Evolutionary conservation across 1,284 basidiomycete genomes (phyloP).

Genomic region (Pseudozyma flocculosa): DNA sequence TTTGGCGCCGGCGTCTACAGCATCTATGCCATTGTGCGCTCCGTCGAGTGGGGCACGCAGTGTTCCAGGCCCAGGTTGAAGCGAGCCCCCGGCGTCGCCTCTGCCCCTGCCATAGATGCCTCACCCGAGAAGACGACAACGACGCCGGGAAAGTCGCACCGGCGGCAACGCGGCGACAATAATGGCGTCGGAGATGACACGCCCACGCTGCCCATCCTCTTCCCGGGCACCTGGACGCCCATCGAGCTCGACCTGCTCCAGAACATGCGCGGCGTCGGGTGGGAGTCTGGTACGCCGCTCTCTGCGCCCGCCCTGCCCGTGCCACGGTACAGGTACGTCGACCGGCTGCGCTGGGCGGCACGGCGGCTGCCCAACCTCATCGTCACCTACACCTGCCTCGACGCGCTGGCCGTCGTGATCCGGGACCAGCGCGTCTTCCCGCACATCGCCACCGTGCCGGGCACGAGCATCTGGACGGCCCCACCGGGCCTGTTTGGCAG

Average conservation of each 20-base stretch:
- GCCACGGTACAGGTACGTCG: background rate
- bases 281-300: conserved; percentile 26
- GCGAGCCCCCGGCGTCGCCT: background rate
- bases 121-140: background rate
- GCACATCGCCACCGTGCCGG: background rate
- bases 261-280: conserved; percentile 30
- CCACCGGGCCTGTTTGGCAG: conserved; percentile 9
- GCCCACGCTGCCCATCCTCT: conserved; percentile 11
- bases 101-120: no score
- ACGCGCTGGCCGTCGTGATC: conserved; percentile 12
- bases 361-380: conserved; percentile 1
- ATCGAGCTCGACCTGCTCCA: conserved; percentile 26
- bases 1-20: conserved; percentile 10
- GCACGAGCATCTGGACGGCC: conserved; percentile 18
- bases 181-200: background rate
- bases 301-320: conserved; percentile 13
- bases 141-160: background rate
- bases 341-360: conserved; percentile 10
- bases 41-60: conserved; percentile 11
- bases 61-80: conserved; percentile 11
- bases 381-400: conserved; percentile 8
- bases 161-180: background rate
- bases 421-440: conserved; percentile 18
- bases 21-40: conserved; percentile 3
- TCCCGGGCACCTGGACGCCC: conserved; percentile 18